Conservation (phyloP, 2,329 filamentous ascomycete genomes). For the Paecilomyces formosus region DNA sequence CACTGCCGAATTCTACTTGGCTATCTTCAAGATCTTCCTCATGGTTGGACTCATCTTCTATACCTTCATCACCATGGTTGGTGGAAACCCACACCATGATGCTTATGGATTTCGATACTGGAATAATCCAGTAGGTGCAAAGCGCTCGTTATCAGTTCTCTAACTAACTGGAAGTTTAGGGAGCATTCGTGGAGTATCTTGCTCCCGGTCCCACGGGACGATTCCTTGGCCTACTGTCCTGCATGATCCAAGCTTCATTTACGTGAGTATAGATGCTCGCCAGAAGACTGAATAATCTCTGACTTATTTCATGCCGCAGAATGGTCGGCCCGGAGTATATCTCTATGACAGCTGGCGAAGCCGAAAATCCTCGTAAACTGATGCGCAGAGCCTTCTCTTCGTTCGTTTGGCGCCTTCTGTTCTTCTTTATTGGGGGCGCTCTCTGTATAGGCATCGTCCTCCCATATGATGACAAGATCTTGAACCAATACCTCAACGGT, state of each 20-base stretch:
- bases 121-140: too few species aligned
- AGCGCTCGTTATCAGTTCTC: too few species aligned
- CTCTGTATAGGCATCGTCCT: slow-evolving; percentile 65
- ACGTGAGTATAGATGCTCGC: too few species aligned
- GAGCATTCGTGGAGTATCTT: too few species aligned
- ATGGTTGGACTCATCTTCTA: slow-evolving; percentile 62
- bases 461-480: slow-evolving; percentile 54
- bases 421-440: slow-evolving; percentile 67
- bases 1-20: too few species aligned
- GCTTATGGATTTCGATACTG: slow-evolving; percentile 41
- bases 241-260: too few species aligned
- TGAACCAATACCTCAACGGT: slow-evolving; percentile 27
- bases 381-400: slow-evolving; percentile 69
- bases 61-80: slow-evolving; percentile 73
- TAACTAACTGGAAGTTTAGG: too few species aligned
- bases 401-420: slow-evolving; percentile 67
- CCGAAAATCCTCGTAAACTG: slow-evolving; percentile 58
- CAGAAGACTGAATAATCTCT: too few species aligned
- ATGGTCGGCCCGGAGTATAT: too few species aligned
- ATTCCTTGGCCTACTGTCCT: too few species aligned
- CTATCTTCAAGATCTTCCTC: slow-evolving; percentile 55
- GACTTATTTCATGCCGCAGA: too few species aligned
- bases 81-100: slow-evolving; percentile 65
- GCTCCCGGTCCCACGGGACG: too few species aligned
- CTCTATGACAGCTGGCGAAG: slow-evolving; percentile 53